Evolutionary conservation across 2,329 filamentous ascomycete species (phyloP), one percentile per base, ranked within the genome.

Genomic region (Stachybotrys elegans): DNA sequence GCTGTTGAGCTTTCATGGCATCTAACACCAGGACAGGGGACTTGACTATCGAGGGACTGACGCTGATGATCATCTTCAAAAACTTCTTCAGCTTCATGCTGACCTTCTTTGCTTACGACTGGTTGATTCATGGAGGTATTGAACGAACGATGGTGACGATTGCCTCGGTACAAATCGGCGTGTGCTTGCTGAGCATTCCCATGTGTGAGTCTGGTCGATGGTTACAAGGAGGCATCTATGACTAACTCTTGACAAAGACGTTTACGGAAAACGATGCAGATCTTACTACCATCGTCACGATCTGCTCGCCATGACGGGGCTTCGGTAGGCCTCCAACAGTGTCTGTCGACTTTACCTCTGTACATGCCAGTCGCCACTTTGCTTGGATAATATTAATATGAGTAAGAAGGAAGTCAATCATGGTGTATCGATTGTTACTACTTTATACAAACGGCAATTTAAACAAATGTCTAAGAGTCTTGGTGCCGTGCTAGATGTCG

Each of bases 21-120:
- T 20, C 34, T 51, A 22, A 48, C 40, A 8, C 3, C 3, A 37
- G 27, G 40, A 19, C 27, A 87, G 84, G 83, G 7, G 84, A 92
- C 49, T 80, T 95, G 45, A 81, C 88, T 1, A 80, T 95, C 39
- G 91, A 96, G 66, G 87, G 83, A 6, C 95, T 95, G 62, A 95
- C 90, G 0, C 88, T 88, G 65, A 79, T 93, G 61, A 78, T 95
- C 51, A 83, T 95, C 43, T 95, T 96, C 74, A 96, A 96, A 68
- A 95, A 96, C 65, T 78, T 96, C 49, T 95, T 96, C 69, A 87
- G 84, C 50, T 96, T 94, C 56, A 80, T 82, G 6, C 70, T 96
- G 44, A 95, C 91, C 0, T 94, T 84, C 61, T 85, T 80, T 53
- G 89, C 88, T 1, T 95, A 88, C 56, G 74, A 90, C 45, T 96